A percentile compares a stretch with the other conserved stretches of the same genome.
phyloP scores from a whole-genome alignment of 257 asterid species.

The Gardenia jasminoides region DNA sequence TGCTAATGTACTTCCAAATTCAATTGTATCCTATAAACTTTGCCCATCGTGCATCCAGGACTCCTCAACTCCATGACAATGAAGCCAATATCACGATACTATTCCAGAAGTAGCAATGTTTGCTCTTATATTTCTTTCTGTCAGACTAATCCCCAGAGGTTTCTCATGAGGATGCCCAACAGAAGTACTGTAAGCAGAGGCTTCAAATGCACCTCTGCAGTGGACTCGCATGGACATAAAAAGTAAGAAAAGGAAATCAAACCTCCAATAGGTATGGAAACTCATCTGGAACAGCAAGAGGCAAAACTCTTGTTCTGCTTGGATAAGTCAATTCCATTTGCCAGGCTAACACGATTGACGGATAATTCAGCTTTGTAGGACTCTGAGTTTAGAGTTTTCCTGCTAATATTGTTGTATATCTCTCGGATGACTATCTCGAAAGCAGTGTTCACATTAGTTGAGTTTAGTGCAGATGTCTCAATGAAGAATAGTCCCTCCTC shows the following conservation, averaged over 20 bases:
- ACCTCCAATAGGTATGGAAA: conserved; percentile 5
- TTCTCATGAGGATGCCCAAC: not conserved
- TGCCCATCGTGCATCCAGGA: not conserved
- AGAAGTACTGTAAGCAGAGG: conserved; percentile 6
- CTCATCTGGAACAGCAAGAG: conserved; percentile 60
- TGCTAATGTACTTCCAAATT: not conserved
- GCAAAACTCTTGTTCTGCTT: conserved; percentile 42
- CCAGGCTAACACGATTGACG: conserved; percentile 49
- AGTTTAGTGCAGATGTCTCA: conserved; percentile 69
- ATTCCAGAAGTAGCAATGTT: not conserved
- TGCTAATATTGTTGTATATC: conserved; percentile 58
- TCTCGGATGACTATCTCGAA: conserved; percentile 68
- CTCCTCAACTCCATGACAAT: not conserved
- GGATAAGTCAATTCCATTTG: conserved; percentile 47
- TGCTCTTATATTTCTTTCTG: not conserved
- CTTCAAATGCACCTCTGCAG: not conserved
- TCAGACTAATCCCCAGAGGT: not conserved
- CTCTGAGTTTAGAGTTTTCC: conserved; percentile 59
- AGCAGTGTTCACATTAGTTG: conserved; percentile 60
- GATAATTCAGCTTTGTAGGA: conserved; percentile 66
- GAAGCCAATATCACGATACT: not conserved
- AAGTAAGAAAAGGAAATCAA: conserved; percentile 1
- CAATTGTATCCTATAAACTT: not conserved
- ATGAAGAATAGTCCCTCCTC: conserved; percentile 63
- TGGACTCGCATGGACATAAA: not conserved